These are phyloP conservation scores for Xanthoparmelia taractica DNA, from an alignment of 495 filamentous ascomycete genomes.

Conservation along the genomic window DNA sequence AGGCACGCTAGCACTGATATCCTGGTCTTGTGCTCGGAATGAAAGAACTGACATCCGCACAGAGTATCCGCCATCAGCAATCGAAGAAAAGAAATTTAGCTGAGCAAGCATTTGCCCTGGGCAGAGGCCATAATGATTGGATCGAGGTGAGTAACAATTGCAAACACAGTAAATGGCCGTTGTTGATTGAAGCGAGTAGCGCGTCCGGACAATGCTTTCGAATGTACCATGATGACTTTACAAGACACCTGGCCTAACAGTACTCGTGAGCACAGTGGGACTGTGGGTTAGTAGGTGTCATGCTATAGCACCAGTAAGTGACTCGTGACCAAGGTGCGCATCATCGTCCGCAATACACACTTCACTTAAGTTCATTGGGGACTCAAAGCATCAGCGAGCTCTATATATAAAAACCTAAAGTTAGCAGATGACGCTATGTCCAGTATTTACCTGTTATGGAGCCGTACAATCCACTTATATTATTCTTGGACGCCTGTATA, in stretches of 20 bases:
- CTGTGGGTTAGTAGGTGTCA: no score
- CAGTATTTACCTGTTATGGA: no score
- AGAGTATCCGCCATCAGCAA: constrained; percentile 21
- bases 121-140: constrained; percentile 12
- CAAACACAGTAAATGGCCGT: background rate
- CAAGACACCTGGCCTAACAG: background rate
- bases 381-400: no score
- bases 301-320: no score
- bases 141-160: constrained; percentile 10
- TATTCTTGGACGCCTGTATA: no score
- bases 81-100: constrained; percentile 18
- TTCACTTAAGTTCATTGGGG: no score
- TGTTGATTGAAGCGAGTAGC: background rate
- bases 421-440: no score
- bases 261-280: background rate
- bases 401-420: no score
- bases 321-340: no score
- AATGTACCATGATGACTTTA: background rate
- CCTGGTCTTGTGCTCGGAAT: background rate
- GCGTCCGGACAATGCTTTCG: constrained; percentile 7
- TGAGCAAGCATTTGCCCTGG: constrained; percentile 17
- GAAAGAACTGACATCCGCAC: background rate
- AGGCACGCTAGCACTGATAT: constrained; percentile 12
- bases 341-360: no score
- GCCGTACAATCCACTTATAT: no score